Evolutionary conservation across 2,329 filamentous ascomycete genomes (phyloP), one percentile per base, ranked within the genome.

Genomic region (Fusarium brevicatenulatum): DNA sequence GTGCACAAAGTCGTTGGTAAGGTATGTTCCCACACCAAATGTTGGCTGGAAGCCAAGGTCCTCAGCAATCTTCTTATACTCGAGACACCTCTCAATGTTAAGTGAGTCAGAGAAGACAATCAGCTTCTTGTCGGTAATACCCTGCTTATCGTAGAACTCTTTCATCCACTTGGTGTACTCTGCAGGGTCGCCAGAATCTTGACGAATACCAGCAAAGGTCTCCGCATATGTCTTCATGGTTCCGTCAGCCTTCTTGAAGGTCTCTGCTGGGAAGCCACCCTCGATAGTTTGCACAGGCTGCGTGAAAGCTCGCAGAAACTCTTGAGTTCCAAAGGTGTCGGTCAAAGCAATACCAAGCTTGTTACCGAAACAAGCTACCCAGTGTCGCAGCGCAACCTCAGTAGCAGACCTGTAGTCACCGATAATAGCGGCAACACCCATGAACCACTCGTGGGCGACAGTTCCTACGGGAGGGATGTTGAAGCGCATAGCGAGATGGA

Each of bases 361-460:
- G 40, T 88, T 91, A 8, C 96, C 96, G 80, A 98, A 99, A 69
- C 93, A 97, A 58, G 91, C 91, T 39, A 97, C 89, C 96, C 96
- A 99, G 80, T 97, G 94, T 65, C 90, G 87, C 75, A 99, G 85
- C 0, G 94, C 95, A 72, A 92, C 88, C 81, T 97, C 94, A 42
- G 95, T 97, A 7, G 96, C 95, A 70, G 89, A 87, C 75, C 90
- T 88, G 80, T 99, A 99, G 82, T 98, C 90, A 71, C 94, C 88
- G 9, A 92, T 93, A 76, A 98, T 94, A 43, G 96, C 95, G 2
- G 96, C 96, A 71, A 97, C 95, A 46, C 94, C 95, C 96, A 99
- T 99, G 85, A 98, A 98, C 96, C 96, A 99, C 83, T 99, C 96
- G 79, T 99, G 96, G 2, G 96, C 96, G 4, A 91, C 89, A 0